Evolutionary conservation across 768 basidiomycete genomes (phyloP).

Genomic region (Chalciporus piperatus): DNA sequence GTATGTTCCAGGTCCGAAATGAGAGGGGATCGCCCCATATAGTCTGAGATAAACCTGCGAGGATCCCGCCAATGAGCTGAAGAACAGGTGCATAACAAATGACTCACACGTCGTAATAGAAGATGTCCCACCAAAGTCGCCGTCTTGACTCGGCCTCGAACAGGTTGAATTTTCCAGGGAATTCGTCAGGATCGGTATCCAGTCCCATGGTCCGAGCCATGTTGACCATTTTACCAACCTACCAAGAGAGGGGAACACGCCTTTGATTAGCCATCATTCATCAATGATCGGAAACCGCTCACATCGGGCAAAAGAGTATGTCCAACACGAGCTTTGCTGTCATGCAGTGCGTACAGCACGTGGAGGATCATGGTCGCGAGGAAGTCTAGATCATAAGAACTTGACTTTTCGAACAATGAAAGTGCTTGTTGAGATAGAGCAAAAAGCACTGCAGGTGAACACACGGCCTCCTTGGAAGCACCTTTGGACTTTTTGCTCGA

Average conservation of each 20-base stretch:
- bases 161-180: constrained; percentile 43
- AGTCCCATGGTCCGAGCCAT: constrained; percentile 64
- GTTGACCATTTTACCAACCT: constrained; percentile 72
- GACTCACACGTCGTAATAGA: constrained; percentile 76
- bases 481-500: constrained; percentile 27
- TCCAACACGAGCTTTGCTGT: constrained; percentile 42
- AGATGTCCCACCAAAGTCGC: constrained; percentile 76
- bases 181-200: constrained; percentile 55
- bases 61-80: constrained; percentile 12
- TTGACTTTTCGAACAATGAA: constrained; percentile 40
- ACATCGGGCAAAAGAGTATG: constrained; percentile 31
- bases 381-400: constrained; percentile 52
- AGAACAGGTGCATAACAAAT: background rate
- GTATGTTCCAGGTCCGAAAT: constrained; percentile 55
- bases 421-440: constrained; percentile 50
- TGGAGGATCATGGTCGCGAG: constrained; percentile 59
- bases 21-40: constrained; percentile 59
- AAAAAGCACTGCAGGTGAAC: constrained; percentile 39
- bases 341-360: constrained; percentile 51
- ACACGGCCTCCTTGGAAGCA: constrained; percentile 27
- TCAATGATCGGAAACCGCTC: constrained; percentile 27
- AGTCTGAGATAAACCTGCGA: constrained; percentile 66
- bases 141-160: constrained; percentile 53
- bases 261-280: constrained; percentile 21
- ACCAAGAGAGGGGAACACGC: background rate